phyloP scores from a whole-genome alignment of 306 rosid genomes.

The Fagus crenata region DNA sequence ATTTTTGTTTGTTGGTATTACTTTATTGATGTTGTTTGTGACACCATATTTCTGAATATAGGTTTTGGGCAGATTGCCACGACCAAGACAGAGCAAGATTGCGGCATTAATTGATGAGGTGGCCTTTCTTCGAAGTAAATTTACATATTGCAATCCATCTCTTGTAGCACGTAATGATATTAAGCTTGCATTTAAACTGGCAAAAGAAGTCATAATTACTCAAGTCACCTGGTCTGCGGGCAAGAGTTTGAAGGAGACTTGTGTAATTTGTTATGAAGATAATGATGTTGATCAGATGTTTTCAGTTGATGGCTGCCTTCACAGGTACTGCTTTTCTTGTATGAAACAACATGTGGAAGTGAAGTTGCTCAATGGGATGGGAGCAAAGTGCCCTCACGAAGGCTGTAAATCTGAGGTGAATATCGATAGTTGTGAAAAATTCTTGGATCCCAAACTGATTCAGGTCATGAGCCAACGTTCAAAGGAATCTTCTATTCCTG shows the following conservation, averaged over 20 bases:
- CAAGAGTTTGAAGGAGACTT: constrained; percentile 35
- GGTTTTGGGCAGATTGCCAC: constrained; percentile 33
- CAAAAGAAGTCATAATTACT: constrained; percentile 54
- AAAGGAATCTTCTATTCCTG: constrained; percentile 52
- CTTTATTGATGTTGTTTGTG: too few species aligned
- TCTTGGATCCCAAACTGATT: constrained; percentile 44
- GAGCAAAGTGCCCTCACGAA: constrained; percentile 50
- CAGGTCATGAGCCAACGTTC: constrained; percentile 34
- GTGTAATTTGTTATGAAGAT: constrained; percentile 54
- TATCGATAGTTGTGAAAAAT: constrained; percentile 41
- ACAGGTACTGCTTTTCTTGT: constrained; percentile 49
- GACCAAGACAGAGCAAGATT: constrained; percentile 28
- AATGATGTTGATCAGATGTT: constrained; percentile 38
- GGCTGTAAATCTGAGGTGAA: constrained; percentile 46
- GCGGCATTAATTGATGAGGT: constrained; percentile 37
- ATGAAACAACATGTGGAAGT: constrained; percentile 58
- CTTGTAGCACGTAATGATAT: constrained; percentile 25
- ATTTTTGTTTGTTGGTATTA: too few species aligned
- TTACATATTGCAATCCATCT: constrained; percentile 41
- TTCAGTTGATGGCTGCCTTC: constrained; percentile 49
- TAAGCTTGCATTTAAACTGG: constrained; percentile 35
- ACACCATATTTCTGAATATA: constrained; percentile 16
- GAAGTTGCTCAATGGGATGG: constrained; percentile 39
- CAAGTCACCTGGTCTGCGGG: constrained; percentile 33
- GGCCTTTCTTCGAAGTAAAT: constrained; percentile 32